Percentiles rank a stretch among this genome's conserved stretches.
Evolutionary conservation across 176 grass and related monocot species (phyloP).

Genomic region (Oryza australiensis): DNA sequence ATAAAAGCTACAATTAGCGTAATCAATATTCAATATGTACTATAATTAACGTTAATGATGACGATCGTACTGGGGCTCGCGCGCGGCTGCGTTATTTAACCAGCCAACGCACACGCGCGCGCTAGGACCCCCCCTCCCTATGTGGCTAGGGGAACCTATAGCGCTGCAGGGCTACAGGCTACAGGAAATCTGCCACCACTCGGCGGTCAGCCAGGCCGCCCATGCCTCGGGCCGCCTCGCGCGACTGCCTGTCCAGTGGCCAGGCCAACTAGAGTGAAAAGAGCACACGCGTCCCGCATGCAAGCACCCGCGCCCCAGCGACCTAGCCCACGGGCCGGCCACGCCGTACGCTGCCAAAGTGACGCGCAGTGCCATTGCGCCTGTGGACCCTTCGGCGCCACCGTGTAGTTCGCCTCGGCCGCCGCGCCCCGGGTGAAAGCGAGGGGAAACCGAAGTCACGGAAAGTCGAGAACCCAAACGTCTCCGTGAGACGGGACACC

Average conservation of each 20-base stretch:
- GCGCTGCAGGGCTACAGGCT: not conserved
- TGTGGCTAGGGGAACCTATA: too few species aligned
- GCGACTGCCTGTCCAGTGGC: not conserved
- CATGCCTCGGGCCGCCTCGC: too few species aligned
- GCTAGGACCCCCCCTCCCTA: too few species aligned
- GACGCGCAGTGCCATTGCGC: not conserved
- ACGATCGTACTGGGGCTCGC: too few species aligned
- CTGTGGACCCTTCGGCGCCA: too few species aligned
- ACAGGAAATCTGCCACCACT: not conserved
- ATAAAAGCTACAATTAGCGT: too few species aligned
- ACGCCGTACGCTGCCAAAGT: slow-evolving; percentile 25
- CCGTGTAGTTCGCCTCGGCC: not conserved
- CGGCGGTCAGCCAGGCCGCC: not conserved
- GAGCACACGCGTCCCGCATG: slow-evolving; percentile 46
- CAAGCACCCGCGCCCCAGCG: not conserved
- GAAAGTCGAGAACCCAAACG: not conserved
- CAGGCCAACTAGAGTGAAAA: not conserved
- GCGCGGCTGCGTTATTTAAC: too few species aligned
- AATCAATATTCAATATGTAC: too few species aligned
- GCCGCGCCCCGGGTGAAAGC: not conserved
- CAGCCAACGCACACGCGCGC: too few species aligned
- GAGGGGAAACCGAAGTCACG: not conserved
- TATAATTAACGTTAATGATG: too few species aligned
- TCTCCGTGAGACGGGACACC: too few species aligned
- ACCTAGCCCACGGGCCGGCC: not conserved